Evolutionary conservation across 2,329 filamentous ascomycete species (phyloP), one percentile per base, ranked within the genome.

Genomic region (Colletotrichum sp.): DNA sequence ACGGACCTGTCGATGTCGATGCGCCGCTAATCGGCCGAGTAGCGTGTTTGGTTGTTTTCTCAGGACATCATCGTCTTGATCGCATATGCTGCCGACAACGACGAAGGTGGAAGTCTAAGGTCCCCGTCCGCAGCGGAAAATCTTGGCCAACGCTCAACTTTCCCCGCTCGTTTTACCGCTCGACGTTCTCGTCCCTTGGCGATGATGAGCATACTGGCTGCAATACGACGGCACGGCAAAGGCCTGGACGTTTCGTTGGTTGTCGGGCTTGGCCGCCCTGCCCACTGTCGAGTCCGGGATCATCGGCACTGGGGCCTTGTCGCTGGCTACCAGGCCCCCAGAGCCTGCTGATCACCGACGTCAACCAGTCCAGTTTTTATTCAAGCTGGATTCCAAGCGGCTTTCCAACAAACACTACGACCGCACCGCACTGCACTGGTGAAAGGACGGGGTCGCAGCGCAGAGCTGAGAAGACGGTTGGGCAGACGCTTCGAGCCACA

Each of bases 341-440:
- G 71, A 32, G 26, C 28, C 16, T 52, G 71, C 39, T 67, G 74
- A 76, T 75, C 66, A 75, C 21, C 74, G 71, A 76, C 74, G 74
- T 76, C 74, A 76, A 55, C 65, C 39, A 55, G 60, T 72, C 72
- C 74, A 34, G 30, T 14, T 61, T 55, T 70, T 60, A 48, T 65
- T 32, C 48, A 67, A 39, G 13, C n/a, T n/a, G 39, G 28, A 39
- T 71, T 43, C 68, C 67, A 26, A 39, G 36, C 26, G 16, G 39
- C n/a, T 39, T 74, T 43, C 60, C 48, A 32, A 30, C 61, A 24
- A 32, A 36, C 60, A 28, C 39, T 64, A 18, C 60, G 32, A 60
- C 26, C 30, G 24, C 30, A 43, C 18, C n/a, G 43, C 43, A 48
- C 9, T 21, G 43, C 43, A 48, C 43, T 21, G 39, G 34, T 34